Percentiles rank a stretch among this genome's conserved stretches.
Conservation (phyloP, 768 basidiomycete species). For the Termitomyces sp. region DNA sequence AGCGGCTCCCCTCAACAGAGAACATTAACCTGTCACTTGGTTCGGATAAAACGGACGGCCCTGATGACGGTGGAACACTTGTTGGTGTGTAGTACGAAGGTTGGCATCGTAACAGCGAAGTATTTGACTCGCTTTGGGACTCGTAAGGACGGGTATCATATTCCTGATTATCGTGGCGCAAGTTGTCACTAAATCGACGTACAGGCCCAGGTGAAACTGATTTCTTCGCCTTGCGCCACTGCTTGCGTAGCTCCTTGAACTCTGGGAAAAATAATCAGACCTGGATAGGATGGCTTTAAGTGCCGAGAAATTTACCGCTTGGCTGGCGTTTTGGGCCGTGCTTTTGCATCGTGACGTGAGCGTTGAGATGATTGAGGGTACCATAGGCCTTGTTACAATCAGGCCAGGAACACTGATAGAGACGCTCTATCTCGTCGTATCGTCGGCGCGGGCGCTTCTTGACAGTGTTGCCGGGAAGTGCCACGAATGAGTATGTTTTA, state of each 20-base stretch:
- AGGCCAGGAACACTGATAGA: constrained; percentile 84
- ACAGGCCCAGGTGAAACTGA: constrained; percentile 35
- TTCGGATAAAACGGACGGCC: constrained; percentile 19
- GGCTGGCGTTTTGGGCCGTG: constrained; percentile 90
- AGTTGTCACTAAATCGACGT: constrained; percentile 26
- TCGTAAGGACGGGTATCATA: constrained; percentile 24
- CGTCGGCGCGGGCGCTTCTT: constrained; percentile 81
- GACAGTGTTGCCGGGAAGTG: constrained; percentile 73
- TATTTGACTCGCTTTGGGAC: constrained; percentile 17
- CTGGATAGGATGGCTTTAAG: constrained; percentile 3
- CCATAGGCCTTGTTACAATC: constrained; percentile 83
- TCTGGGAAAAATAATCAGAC: constrained; percentile 43
- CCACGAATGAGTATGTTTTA: constrained; percentile 80
- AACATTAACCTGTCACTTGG: constrained; percentile 23
- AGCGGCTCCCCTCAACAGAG: constrained; percentile 26
- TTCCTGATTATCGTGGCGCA: constrained; percentile 25
- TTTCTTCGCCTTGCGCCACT: constrained; percentile 93
- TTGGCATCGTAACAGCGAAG: constrained; percentile 16
- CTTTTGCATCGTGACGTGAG: constrained; percentile 97
- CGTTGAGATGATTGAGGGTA: constrained; percentile 95
- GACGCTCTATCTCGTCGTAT: constrained; percentile 92
- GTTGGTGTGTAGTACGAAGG: constrained; percentile 20
- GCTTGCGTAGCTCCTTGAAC: constrained; percentile 96
- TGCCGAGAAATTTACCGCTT: constrained; percentile 41
- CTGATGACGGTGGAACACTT: constrained; percentile 24